phyloP scores from a whole-genome alignment of 345 rosid genomes.

The Mercurialis annua region DNA sequence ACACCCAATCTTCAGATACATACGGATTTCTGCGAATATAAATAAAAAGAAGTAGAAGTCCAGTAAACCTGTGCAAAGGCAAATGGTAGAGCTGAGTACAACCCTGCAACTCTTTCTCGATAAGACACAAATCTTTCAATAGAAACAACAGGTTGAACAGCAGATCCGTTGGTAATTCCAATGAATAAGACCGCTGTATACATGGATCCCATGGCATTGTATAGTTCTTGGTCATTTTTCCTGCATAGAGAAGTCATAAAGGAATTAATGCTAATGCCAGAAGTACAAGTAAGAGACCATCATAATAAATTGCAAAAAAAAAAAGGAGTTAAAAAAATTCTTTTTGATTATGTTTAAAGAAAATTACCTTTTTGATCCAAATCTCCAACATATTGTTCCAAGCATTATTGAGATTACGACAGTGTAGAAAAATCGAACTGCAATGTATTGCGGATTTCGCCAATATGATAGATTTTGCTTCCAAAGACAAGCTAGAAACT shows the following conservation, averaged over 20 bases:
- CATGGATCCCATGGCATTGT: constrained; percentile 96
- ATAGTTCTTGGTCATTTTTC: constrained; percentile 74
- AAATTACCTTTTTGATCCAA: constrained; percentile 77
- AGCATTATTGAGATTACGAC: constrained; percentile 88
- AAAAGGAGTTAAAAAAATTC: constrained; percentile 5
- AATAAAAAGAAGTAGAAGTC: background rate
- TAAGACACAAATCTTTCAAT: constrained; percentile 91
- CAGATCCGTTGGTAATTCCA: constrained; percentile 83
- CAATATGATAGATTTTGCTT: constrained; percentile 95
- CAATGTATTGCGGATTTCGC: constrained; percentile 95
- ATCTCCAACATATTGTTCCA: constrained; percentile 96
- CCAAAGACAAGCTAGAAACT: constrained; percentile 91
- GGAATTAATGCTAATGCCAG: background rate
- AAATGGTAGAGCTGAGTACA: constrained; percentile 89
- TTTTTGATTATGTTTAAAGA: background rate
- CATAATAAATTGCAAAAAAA: background rate
- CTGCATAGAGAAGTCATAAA: constrained; percentile 27
- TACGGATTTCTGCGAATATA: background rate
- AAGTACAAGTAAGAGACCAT: background rate
- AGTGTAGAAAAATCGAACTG: constrained; percentile 96
- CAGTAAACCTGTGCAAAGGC: constrained; percentile 86
- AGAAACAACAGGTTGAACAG: constrained; percentile 98
- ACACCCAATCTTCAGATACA: constrained; percentile 3
- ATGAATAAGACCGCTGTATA: constrained; percentile 85
- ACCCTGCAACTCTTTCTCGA: constrained; percentile 92